phyloP scores from a whole-genome alignment of 192 early-diverging fungal genomes.

The Umbelopsis sp. region DNA sequence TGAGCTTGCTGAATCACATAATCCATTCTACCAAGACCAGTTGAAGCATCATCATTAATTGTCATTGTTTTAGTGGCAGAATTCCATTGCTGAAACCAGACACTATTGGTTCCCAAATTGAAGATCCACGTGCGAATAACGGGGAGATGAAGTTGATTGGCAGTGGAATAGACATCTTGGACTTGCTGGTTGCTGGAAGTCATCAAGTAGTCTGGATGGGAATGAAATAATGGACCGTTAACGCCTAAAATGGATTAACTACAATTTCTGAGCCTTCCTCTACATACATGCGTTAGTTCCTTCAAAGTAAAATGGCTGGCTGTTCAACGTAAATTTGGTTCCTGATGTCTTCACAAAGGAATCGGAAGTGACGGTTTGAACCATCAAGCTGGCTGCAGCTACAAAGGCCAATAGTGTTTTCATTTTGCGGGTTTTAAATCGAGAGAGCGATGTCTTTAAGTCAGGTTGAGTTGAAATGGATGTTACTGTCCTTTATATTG shows the following conservation, averaged over 20 bases:
- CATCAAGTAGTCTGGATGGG: constrained; percentile 26
- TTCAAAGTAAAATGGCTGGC: constrained; percentile 30
- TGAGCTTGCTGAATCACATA: constrained; percentile 36
- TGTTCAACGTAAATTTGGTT: constrained; percentile 1
- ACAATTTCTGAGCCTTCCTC: background rate
- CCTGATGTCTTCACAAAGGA: background rate
- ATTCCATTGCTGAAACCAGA: constrained; percentile 30
- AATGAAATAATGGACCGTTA: background rate
- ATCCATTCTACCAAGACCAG: constrained; percentile 32
- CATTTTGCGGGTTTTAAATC: background rate
- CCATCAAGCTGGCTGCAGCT: background rate
- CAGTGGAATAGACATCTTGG: constrained; percentile 22
- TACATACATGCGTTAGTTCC: constrained; percentile 30
- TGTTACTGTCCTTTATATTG: no score
- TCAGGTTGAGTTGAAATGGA: no score
- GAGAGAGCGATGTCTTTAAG: no score
- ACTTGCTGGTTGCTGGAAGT: constrained; percentile 14
- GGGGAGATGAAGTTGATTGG: constrained; percentile 7
- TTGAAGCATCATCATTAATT: constrained; percentile 27
- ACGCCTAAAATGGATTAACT: background rate
- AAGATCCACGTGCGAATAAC: constrained; percentile 45
- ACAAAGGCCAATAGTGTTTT: background rate
- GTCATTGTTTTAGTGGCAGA: background rate
- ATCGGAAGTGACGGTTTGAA: background rate
- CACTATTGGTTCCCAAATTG: constrained; percentile 19